Evolutionary conservation across 108 stramenopile genomes (phyloP).

Genomic region (Seminavis robusta): DNA sequence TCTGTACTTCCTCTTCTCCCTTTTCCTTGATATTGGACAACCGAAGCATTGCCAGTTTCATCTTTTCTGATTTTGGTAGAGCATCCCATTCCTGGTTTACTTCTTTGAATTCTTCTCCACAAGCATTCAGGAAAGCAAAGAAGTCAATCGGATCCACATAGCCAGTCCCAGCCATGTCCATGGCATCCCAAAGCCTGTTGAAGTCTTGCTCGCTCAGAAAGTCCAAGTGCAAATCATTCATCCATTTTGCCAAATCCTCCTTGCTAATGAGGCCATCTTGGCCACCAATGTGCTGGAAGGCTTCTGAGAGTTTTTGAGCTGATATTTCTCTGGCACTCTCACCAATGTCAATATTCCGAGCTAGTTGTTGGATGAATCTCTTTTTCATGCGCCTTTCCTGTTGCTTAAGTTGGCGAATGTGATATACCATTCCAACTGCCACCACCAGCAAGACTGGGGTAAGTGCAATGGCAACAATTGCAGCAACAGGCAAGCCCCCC

Average conservation of each 20-base stretch:
- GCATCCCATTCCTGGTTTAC: constrained; percentile 8
- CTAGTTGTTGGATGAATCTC: constrained; percentile 27
- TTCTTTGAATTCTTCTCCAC: constrained; percentile 25
- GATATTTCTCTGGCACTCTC: constrained; percentile 4
- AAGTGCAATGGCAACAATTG: neutral
- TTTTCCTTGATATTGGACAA: constrained; percentile 6
- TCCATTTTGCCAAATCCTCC: constrained; percentile 21
- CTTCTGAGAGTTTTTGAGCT: constrained; percentile 16
- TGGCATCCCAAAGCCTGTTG: constrained; percentile 20
- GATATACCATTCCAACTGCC: too few species aligned
- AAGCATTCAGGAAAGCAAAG: constrained; percentile 11
- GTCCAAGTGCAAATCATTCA: constrained; percentile 16
- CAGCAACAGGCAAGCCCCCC: neutral
- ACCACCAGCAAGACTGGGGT: too few species aligned
- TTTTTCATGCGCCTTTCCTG: constrained; percentile 17
- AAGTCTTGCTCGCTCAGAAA: constrained; percentile 22
- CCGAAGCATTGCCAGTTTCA: constrained; percentile 14
- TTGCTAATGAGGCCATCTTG: constrained; percentile 20
- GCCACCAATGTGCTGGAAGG: constrained; percentile 20
- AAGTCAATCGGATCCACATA: constrained; percentile 27
- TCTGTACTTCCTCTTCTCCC: constrained; percentile 14
- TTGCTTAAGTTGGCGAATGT: constrained; percentile 1
- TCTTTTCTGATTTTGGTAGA: constrained; percentile 7
- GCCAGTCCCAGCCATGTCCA: constrained; percentile 22
- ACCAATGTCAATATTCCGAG: constrained; percentile 19